Base-by-base conservation (phyloP, 108 stramenopile genomes). In the Poteriospumella lacustris region DNA sequence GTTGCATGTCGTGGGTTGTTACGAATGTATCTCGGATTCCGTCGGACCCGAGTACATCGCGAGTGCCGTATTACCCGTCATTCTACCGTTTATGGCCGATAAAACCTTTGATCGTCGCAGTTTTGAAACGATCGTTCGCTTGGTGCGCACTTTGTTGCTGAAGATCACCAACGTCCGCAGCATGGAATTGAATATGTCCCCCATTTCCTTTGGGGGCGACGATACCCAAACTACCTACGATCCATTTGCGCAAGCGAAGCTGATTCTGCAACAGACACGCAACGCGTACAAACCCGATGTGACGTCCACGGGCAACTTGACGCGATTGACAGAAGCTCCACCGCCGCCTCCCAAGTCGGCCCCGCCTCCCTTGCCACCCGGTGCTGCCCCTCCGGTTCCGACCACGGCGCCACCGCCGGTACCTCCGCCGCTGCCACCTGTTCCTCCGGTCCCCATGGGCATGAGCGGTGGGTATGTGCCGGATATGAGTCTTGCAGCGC, bases 31-130 rank as follows among this genome's bases (percentile, higher is more conserved):
- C 15, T 3, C 60, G 28, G 60, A 64, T 19, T 26, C 60, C 5
- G 12, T 64, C 33, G 60, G 60, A 33, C 12, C 60, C 5, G 60
- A 64, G 29, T 64, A 64, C 31, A 64, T 64, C 24, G 60, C 60
- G 3, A 42, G 31, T 5, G 38, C 33, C 24, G 41, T 73, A 5
- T 33, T 73, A 5, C 70, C 70, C 3, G 5, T 38, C 26, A 19
- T 73, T 24, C 19, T 42, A 34, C 70, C 70, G 26, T 33, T 73
- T n/a, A 9, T 73, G 41, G 70, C 42, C 5, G 70, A 73, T 12
- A 15, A 33, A 24, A 42, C 70, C 24, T 3, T 73, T 5, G 24
- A 38, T 24, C 26, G 33, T 33, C 31, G 26, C 26, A n/a, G 36
- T 9, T 73, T 73, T 42, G 70, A 73, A 73, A 31, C 31, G 24